Conservation (phyloP, 75 land plant genomes). For the Sequoia sempervirens region DNA sequence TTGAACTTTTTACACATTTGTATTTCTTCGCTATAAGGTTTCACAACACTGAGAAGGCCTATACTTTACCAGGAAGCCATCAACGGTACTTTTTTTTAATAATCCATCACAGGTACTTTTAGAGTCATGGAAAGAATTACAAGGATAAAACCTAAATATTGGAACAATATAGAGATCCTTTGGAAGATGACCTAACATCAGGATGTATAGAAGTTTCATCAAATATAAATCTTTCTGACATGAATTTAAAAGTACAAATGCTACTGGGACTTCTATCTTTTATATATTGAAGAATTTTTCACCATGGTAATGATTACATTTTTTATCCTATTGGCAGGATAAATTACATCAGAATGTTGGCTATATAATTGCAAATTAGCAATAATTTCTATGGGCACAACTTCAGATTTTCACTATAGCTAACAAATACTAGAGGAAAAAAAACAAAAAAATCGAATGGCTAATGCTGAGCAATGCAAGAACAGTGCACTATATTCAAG, state of each 20-base stretch:
- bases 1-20: neutral
- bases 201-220: slow-evolving; percentile 1
- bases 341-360: neutral
- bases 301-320: neutral
- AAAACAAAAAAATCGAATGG: neutral
- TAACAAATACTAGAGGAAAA: neutral
- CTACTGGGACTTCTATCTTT: neutral
- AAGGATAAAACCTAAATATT: neutral
- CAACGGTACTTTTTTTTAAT: neutral
- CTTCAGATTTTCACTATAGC: neutral
- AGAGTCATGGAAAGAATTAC: neutral
- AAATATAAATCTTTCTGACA: neutral
- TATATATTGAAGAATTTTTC: neutral
- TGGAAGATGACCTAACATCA: neutral
- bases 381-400: neutral
- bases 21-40: neutral
- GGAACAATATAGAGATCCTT: neutral
- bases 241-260: neutral
- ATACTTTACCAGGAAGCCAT: neutral
- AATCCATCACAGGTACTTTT: neutral
- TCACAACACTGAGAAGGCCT: too few species aligned
- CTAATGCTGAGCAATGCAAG: neutral
- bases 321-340: neutral
- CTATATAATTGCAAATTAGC: neutral
- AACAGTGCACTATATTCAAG: neutral